Conservation (phyloP, 2,329 filamentous ascomycete genomes). For the Penicillium janthinellum region DNA sequence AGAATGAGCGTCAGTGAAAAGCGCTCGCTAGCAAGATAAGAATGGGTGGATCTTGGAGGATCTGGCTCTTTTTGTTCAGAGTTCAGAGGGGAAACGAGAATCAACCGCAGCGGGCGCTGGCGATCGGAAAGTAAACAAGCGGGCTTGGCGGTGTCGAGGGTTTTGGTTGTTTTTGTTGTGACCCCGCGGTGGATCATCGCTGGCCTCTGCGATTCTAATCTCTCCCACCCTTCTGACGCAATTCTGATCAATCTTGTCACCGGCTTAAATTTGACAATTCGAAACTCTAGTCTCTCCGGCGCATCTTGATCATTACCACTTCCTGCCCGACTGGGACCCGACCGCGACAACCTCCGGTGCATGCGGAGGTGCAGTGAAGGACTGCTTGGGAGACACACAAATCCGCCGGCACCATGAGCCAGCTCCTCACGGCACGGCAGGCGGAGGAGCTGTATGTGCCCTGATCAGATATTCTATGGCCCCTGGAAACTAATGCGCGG, state of each 20-base stretch:
- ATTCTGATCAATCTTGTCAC: not conserved
- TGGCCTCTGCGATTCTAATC: constrained; percentile 8
- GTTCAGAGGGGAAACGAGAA: constrained; percentile 11
- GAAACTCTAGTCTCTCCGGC: not conserved
- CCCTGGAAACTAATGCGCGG: constrained; percentile 11
- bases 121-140: constrained; percentile 31
- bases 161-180: constrained; percentile 25
- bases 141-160: constrained; percentile 25
- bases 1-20: not conserved
- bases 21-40: not conserved
- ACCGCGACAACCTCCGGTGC: constrained; percentile 16
- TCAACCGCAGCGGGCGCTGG: constrained; percentile 23
- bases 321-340: not conserved
- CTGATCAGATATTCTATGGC: not conserved
- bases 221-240: constrained; percentile 2
- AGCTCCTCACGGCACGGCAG: constrained; percentile 75
- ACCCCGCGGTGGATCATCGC: constrained; percentile 29
- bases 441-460: constrained; percentile 80
- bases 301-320: not conserved
- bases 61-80: not conserved
- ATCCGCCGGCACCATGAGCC: constrained; percentile 60
- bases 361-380: constrained; percentile 23
- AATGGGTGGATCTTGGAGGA: constrained; percentile 1
- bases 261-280: constrained; percentile 4
- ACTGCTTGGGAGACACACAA: constrained; percentile 23